phyloP scores from a whole-genome alignment of 2,329 filamentous ascomycete genomes.

The Sclerotinia glacialis region DNA sequence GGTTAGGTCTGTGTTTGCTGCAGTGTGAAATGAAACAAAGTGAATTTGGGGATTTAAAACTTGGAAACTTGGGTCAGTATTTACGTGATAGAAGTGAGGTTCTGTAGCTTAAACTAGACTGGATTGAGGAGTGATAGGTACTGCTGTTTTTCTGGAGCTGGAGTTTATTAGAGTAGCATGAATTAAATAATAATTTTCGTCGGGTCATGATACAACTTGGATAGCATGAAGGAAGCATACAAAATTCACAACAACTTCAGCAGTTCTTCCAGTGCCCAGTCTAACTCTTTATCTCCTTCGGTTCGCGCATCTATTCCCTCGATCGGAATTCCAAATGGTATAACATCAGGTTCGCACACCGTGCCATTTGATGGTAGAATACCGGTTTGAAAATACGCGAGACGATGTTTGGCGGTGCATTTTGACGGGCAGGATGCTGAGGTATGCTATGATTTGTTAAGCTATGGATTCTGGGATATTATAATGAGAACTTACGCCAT shows the following conservation, averaged over 20 bases:
- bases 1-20: no score
- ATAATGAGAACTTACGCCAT: not conserved
- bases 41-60: no score
- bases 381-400: not conserved
- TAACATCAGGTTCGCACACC: not conserved
- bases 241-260: not conserved
- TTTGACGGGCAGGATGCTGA: not conserved
- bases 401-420: slow-evolving; percentile 1
- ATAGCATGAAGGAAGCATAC: no score
- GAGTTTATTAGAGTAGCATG: no score
- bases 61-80: no score
- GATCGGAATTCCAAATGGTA: not conserved
- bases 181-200: no score
- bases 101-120: no score
- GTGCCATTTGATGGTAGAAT: not conserved
- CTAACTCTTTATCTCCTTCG: not conserved
- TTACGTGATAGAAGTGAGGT: no score
- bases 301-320: not conserved
- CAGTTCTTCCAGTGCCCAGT: not conserved
- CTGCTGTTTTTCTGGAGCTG: no score
- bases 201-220: no score
- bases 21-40: no score
- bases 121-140: no score
- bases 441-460: not conserved
- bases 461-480: not conserved